Base-by-base conservation (phyloP, 2,329 filamentous ascomycete species). In the Penicillium sp. region DNA sequence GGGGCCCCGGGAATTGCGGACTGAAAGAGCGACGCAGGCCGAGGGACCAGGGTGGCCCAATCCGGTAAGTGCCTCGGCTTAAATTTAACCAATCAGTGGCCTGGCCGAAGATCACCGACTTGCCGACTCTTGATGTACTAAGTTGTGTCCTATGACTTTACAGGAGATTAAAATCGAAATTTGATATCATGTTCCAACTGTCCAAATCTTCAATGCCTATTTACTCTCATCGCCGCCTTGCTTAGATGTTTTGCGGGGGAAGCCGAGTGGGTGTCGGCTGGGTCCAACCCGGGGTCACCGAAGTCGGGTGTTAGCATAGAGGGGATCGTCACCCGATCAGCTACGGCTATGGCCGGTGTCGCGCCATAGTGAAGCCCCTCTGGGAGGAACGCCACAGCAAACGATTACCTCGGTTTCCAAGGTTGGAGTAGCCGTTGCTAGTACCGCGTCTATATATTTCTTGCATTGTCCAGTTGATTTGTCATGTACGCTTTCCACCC, bases 21-120 rank as follows among this genome's bases (percentile, higher is more conserved):
- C 7, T 13, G 2, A 16, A 35, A 35, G 49, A 53, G 53, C 49
- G 50, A 55, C 44, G 54, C 51, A 60, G 63, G 63, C 58, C 63
- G 61, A 62, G 65, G 62, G 54, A 52, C 53, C 52, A 46, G 25
- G 31, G 31, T 52, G 46, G 23, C 67, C 65, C 37, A 53, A 66
- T 62, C 31, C n/a, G 60, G 67, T 55, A 64, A 67, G 31, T 54
- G 61, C 67, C 67, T 61, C 59, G 67, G 64, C 61, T 62, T 8
- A 47, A 31, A 19, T 14, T 37, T 31, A 16, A 8, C 52, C 31
- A 55, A 60, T 61, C 39, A 48, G 61, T 51, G 35, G 16, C n/a
- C 31, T 52, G 39, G 31, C 60, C 60, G 59, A 59, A 53, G 54
- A 57, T 42, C 43, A 48, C 53, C 60, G 58, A 16, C 23, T 16